Evolutionary conservation across 2,329 filamentous ascomycete species (phyloP).

Genomic region (Corynespora cassiicola): DNA sequence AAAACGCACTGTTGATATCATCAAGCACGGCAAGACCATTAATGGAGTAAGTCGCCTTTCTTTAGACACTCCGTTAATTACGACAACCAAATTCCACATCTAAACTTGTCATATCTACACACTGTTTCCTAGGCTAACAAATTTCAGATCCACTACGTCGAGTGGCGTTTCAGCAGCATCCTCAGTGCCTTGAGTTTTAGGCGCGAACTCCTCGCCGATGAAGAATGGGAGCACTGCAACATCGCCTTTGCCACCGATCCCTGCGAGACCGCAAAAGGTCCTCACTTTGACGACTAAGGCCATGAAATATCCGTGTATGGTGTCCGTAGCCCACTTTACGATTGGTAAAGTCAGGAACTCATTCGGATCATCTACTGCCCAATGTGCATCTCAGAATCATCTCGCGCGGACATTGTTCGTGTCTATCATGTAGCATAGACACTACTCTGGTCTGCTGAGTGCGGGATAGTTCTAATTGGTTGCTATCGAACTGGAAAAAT

Average conservation of each 20-base stretch:
- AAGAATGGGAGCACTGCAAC: slow-evolving; percentile 56
- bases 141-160: slow-evolving; percentile 49
- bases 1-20: slow-evolving; percentile 54
- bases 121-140: slow-evolving; percentile 13
- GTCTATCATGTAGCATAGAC: too few species aligned
- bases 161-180: slow-evolving; percentile 57
- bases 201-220: slow-evolving; percentile 44
- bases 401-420: too few species aligned
- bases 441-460: too few species aligned
- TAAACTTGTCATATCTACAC: neutral
- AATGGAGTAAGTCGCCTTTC: slow-evolving; percentile 46
- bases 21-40: slow-evolving; percentile 49
- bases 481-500: too few species aligned
- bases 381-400: too few species aligned
- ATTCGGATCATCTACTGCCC: too few species aligned
- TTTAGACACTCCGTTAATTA: neutral
- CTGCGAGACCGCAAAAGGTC: slow-evolving; percentile 35
- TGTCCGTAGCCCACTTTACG: too few species aligned
- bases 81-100: neutral
- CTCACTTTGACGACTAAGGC: slow-evolving; percentile 33
- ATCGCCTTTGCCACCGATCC: slow-evolving; percentile 53
- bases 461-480: too few species aligned
- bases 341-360: too few species aligned
- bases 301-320: too few species aligned
- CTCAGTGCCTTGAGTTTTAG: slow-evolving; percentile 55